Conservation (phyloP, 1,284 basidiomycete species). For the Ceratobasidium sp. region DNA sequence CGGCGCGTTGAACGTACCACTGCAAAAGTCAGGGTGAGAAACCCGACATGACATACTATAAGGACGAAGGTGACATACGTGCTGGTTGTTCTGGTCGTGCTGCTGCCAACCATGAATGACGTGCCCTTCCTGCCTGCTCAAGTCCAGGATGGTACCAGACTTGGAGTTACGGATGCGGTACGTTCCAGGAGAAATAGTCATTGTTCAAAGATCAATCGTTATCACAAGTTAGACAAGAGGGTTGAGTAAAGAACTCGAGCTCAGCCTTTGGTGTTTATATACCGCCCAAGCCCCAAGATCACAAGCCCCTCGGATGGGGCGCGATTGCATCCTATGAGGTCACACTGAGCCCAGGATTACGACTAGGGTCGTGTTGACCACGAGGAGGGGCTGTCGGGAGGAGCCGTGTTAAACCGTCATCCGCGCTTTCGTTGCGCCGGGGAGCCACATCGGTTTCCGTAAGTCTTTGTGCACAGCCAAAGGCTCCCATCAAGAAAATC, state of each 20-base stretch:
- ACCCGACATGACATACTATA: not conserved
- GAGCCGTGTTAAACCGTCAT: constrained; percentile 20
- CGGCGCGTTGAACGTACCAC: constrained; percentile 35
- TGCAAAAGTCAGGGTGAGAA: not conserved
- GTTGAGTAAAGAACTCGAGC: constrained; percentile 18
- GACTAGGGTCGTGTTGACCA: constrained; percentile 38
- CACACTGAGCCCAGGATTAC: constrained; percentile 32
- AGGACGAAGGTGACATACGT: constrained; percentile 8
- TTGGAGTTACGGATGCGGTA: constrained; percentile 41
- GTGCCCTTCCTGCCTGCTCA: constrained; percentile 35
- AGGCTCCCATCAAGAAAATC: constrained; percentile 41
- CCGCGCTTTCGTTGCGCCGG: constrained; percentile 15
- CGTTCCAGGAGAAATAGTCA: constrained; percentile 39
- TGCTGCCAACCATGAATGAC: constrained; percentile 42
- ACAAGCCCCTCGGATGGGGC: constrained; percentile 23
- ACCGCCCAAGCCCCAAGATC: constrained; percentile 23
- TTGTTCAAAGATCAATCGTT: constrained; percentile 14
- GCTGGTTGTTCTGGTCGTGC: constrained; percentile 42
- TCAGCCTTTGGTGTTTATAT: constrained; percentile 15
- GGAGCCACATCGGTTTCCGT: constrained; percentile 5
- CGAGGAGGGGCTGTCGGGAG: constrained; percentile 39
- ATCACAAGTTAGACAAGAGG: not conserved
- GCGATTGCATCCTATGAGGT: constrained; percentile 35
- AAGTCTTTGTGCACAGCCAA: constrained; percentile 40
- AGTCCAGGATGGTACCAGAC: constrained; percentile 30